Evolutionary conservation across 1,284 basidiomycete species (phyloP).

Genomic region (Apiotrichum mycotoxinovorans): DNA sequence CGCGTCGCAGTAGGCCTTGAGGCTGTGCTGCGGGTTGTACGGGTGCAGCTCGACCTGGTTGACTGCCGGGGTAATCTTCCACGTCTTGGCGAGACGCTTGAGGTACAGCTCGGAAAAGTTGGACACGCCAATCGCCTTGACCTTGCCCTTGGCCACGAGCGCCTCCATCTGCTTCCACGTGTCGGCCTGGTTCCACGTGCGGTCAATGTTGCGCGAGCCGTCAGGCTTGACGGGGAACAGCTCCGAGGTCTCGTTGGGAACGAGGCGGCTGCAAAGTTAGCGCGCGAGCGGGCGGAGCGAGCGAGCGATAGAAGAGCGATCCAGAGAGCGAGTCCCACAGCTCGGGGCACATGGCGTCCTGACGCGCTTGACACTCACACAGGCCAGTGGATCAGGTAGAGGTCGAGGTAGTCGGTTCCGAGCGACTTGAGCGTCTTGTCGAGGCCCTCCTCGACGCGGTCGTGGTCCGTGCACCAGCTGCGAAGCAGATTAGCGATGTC

Average conservation of each 20-base stretch:
- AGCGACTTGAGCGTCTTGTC: conserved; percentile 70
- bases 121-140: conserved; percentile 54
- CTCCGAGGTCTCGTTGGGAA: conserved; percentile 35
- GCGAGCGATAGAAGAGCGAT: not conserved
- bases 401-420: conserved; percentile 72
- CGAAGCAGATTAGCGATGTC: no score
- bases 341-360: no score
- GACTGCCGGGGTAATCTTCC: conserved; percentile 62
- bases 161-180: conserved; percentile 64
- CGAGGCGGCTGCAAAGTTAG: conserved; percentile 26
- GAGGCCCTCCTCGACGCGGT: conserved; percentile 59
- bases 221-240: conserved; percentile 45
- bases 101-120: conserved; percentile 41
- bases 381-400: conserved; percentile 62
- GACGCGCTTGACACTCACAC: conserved; percentile 7
- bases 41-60: conserved; percentile 72
- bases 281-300: not conserved
- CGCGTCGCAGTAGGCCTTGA: conserved; percentile 63
- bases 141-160: conserved; percentile 54
- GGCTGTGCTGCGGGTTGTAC: conserved; percentile 66
- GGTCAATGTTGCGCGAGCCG: conserved; percentile 47
- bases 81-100: conserved; percentile 54
- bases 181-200: conserved; percentile 53
- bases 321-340: no score
- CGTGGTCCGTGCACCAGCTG: conserved; percentile 64